A percentile compares a stretch with the other conserved stretches of the same genome.
Evolutionary conservation across 257 asterid species (phyloP).

Genomic region (Dorcoceras hygrometricum): DNA sequence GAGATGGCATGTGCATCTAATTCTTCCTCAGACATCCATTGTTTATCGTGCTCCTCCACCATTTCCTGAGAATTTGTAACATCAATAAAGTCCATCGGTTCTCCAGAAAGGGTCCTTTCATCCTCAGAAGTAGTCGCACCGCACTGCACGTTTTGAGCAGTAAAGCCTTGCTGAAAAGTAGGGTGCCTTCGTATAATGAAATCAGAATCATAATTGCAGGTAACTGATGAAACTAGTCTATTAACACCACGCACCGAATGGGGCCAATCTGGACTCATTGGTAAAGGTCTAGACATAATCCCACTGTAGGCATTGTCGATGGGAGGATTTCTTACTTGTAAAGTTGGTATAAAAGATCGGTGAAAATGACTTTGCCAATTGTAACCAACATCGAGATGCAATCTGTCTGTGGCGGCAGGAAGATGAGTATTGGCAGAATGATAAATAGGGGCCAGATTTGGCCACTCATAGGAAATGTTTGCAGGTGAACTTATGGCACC

Average conservation of each 20-base stretch:
- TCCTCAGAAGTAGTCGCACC: slow-evolving; percentile 70
- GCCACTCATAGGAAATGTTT: slow-evolving; percentile 91
- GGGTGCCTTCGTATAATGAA: slow-evolving; percentile 79
- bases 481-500: slow-evolving; percentile 61
- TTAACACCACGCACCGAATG: slow-evolving; percentile 71
- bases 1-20: slow-evolving; percentile 72
- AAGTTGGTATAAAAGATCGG: slow-evolving; percentile 68
- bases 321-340: slow-evolving; percentile 70
- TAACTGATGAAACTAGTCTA: slow-evolving; percentile 62
- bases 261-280: slow-evolving; percentile 91
- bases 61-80: slow-evolving; percentile 59
- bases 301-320: slow-evolving; percentile 63
- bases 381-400: slow-evolving; percentile 96
- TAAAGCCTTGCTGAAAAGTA: slow-evolving; percentile 59
- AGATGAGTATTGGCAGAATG: slow-evolving; percentile 54
- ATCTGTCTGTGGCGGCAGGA: slow-evolving; percentile 92
- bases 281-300: slow-evolving; percentile 60
- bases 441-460: slow-evolving; percentile 64
- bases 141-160: slow-evolving; percentile 52
- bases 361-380: slow-evolving; percentile 83
- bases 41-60: slow-evolving; percentile 77
- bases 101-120: slow-evolving; percentile 69
- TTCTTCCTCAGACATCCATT: slow-evolving; percentile 97
- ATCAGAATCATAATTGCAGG: slow-evolving; percentile 82
- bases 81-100: slow-evolving; percentile 59